Conservation (phyloP, 2,329 filamentous ascomycete genomes). For the Escovopsis sp. region DNA sequence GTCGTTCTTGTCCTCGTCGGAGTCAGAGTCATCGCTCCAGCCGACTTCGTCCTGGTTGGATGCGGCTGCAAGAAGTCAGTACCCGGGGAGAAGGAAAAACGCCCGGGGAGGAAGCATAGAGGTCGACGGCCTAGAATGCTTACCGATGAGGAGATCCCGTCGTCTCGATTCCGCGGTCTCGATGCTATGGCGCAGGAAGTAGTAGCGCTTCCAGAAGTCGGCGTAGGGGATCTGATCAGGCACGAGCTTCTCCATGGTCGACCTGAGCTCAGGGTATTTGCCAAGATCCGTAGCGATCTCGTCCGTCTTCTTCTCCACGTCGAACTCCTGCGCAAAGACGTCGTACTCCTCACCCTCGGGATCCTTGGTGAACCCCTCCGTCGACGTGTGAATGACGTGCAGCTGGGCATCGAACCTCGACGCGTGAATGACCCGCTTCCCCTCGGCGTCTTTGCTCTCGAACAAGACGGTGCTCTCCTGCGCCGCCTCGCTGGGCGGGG, state of each 20-base stretch:
- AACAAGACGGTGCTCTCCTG: conserved; percentile 59
- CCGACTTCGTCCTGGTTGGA: conserved; percentile 55
- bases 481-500: conserved; percentile 47
- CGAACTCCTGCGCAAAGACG: conserved; percentile 57
- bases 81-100: background rate
- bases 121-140: conserved; percentile 10
- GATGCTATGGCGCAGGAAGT: conserved; percentile 82
- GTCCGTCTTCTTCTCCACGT: conserved; percentile 70
- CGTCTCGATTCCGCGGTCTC: conserved; percentile 84
- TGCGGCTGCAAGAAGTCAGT: conserved; percentile 33
- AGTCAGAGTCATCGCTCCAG: conserved; percentile 59
- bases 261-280: conserved; percentile 69
- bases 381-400: conserved; percentile 80
- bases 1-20: conserved; percentile 14
- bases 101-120: background rate
- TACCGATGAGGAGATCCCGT: conserved; percentile 83
- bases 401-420: conserved; percentile 91
- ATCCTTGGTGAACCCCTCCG: conserved; percentile 71
- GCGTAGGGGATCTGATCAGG: conserved; percentile 80
- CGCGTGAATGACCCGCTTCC: conserved; percentile 87
- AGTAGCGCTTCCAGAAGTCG: conserved; percentile 89
- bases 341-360: conserved; percentile 62
- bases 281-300: conserved; percentile 70
- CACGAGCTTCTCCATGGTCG: conserved; percentile 92
- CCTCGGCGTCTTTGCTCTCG: conserved; percentile 79